phyloP scores from a whole-genome alignment of 1,139 yeast species.

The Kluyveromyces marxianus region DNA sequence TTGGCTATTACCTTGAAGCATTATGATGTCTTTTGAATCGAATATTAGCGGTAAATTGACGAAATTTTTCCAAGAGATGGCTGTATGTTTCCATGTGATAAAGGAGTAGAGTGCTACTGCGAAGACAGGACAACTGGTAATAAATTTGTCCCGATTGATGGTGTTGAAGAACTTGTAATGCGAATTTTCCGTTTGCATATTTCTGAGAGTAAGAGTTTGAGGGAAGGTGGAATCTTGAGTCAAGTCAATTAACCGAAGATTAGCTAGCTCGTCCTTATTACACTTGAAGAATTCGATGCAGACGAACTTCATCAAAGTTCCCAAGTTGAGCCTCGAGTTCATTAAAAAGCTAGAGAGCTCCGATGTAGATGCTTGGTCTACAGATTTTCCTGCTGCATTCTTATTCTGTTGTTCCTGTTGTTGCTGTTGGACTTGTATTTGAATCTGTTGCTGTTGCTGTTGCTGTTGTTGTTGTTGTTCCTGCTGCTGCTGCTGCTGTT shows the following conservation, averaged over 20 bases:
- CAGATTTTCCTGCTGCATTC: background rate
- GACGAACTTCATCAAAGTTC: slow-evolving; percentile 4
- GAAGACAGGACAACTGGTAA: slow-evolving; percentile 29
- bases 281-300: slow-evolving; percentile 5
- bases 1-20: slow-evolving; percentile 6
- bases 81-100: slow-evolving; percentile 8
- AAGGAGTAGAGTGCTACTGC: slow-evolving; percentile 24
- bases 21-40: slow-evolving; percentile 5
- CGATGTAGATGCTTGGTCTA: slow-evolving; percentile 2
- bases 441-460: too few relatives aligned
- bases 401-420: background rate
- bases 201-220: slow-evolving; percentile 28
- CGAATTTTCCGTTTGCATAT: slow-evolving; percentile 23
- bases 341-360: slow-evolving; percentile 2
- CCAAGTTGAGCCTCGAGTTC: slow-evolving; percentile 3
- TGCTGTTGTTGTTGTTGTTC: too few relatives aligned
- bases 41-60: slow-evolving; percentile 7
- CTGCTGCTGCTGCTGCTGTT: background rate
- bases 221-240: slow-evolving; percentile 31
- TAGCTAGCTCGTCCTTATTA: slow-evolving; percentile 2
- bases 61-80: slow-evolving; percentile 9
- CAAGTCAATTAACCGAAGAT: slow-evolving; percentile 20
- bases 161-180: slow-evolving; percentile 29
- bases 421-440: background rate
- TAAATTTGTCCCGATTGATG: slow-evolving; percentile 25